Base-by-base conservation (phyloP, 495 filamentous ascomycete species). In the Neurospora discreta region DNA sequence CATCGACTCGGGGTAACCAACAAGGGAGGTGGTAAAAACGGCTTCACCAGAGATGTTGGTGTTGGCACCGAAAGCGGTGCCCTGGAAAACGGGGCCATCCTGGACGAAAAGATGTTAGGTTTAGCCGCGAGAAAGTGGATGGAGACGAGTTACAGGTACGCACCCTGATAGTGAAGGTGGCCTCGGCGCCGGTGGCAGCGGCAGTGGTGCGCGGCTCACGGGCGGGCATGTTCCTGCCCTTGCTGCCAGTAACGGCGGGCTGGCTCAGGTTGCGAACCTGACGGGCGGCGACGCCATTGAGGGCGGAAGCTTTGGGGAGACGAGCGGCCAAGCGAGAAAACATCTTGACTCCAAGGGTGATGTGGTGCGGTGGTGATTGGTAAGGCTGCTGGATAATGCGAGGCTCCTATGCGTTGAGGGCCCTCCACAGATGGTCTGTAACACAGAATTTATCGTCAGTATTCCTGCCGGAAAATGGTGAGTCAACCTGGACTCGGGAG, bases 351-450 rank as follows among this genome's bases (percentile, higher is more conserved):
- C 71, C 74, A 72, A 70, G 70, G 72, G 74, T 69, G 36, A 70
- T 36, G 68, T 73, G 73, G 68, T 74, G 69, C 65, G 70, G 73
- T 60, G 69, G 41, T 68, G 23, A 23, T 60, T 60, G 52, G 52
- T 60, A 16, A 16, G 52, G 52, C 52, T 60, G 23, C 23, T 60
- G 20, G 71, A 42, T 76, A 38, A 74, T 73, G 74, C 74, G 71
- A 74, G 70, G 58, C 41, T 73, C 70, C 39, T 44, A 69, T 39
- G 71, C 77, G 76, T 79, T 81, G 79, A 85, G 82, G 82, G 95
- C 90, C 89, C 97, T 97, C 95, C 95, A 99, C 86, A 99, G 90
- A 86, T 99, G 95, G 88, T 97, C 94, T 94, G 79, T 39, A 71
- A 46, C 74, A 43, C 30, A 43, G 58, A 73, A 70, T 65, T 73